Base-by-base conservation (phyloP, 1,139 yeast genomes). In the Candida sojae region DNA sequence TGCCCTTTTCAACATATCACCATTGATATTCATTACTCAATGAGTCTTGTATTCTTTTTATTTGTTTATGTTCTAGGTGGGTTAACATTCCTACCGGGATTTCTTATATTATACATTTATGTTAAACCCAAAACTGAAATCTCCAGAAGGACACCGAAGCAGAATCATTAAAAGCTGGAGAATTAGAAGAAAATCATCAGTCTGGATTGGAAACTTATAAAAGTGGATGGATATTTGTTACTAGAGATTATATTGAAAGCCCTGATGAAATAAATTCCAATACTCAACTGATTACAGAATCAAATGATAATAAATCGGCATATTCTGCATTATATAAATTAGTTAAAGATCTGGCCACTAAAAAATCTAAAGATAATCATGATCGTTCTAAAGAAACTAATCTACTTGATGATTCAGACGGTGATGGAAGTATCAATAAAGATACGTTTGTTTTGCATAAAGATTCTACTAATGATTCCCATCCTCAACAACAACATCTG, bases 191-290 rank as follows among this genome's bases (percentile, higher is more conserved):
- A 55, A 66, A 68, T 13, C 68, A 71, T 40, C 75, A 76, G 28
- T 66, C 81, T 2, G 96, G 95, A 2, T 80, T 87, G 6, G 82
- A 83, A 34, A 79, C 90, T 0, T 80, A 74, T 57, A 83, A 80
- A 60, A 68, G 82, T 10, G 97, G 96, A 2, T 90, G 96, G 96
- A 67, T 92, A 4, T 82, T 87, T 3, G 90, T 91, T 8, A 88
- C 97, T 0, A 83, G 83, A 51, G 93, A 88, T 56, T 89, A 86
- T 58, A 72, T 84, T 42, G 81, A 80, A 52, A 66, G 79, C 39
- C 56, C 70, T 29, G 71, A 73, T 48, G 73, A 71, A 39, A 61
- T 69, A 48, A 56, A 65, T 11, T 56, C 72, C 2, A 56, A 64
- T 13, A 66, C 77, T 2, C 74, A 67, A 46, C 61, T 71, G 26